Conservation (phyloP, 805 yeast species). For the Zygosaccharomyces rouxii region DNA sequence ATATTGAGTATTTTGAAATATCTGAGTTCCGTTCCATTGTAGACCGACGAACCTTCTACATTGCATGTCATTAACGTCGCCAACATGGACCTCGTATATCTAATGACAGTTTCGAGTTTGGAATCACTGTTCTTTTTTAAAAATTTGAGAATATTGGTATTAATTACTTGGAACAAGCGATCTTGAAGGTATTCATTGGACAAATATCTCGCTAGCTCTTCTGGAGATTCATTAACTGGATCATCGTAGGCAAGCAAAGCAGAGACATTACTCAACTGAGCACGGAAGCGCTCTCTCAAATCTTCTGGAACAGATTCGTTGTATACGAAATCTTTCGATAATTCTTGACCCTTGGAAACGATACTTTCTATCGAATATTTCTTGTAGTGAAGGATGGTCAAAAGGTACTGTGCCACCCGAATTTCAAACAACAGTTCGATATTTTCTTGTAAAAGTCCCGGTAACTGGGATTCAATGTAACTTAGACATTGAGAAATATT, state of each 20-base stretch:
- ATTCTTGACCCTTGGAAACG: constrained; percentile 24
- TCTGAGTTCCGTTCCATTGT: constrained; percentile 19
- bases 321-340: constrained; percentile 24
- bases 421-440: constrained; percentile 29
- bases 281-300: constrained; percentile 33
- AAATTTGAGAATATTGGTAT: constrained; percentile 40
- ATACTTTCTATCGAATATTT: constrained; percentile 16
- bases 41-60: constrained; percentile 31
- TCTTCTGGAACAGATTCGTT: constrained; percentile 15
- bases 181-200: constrained; percentile 30
- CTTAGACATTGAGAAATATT: constrained; percentile 43
- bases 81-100: constrained; percentile 39
- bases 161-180: constrained; percentile 30
- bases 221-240: constrained; percentile 40
- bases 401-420: constrained; percentile 25
- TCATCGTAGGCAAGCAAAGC: constrained; percentile 50
- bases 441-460: constrained; percentile 23
- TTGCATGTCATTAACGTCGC: constrained; percentile 32
- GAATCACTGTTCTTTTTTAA: constrained; percentile 43
- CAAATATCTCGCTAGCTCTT: constrained; percentile 24
- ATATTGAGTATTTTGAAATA: constrained; percentile 40
- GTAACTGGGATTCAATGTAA: constrained; percentile 33
- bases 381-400: constrained; percentile 16
- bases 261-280: constrained; percentile 44
- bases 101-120: constrained; percentile 41